A percentile compares a stretch with the other conserved stretches of the same genome.
Evolutionary conservation across 73 alveolate genomes (phyloP).

Genomic region (Durusdinium trenchii): DNA sequence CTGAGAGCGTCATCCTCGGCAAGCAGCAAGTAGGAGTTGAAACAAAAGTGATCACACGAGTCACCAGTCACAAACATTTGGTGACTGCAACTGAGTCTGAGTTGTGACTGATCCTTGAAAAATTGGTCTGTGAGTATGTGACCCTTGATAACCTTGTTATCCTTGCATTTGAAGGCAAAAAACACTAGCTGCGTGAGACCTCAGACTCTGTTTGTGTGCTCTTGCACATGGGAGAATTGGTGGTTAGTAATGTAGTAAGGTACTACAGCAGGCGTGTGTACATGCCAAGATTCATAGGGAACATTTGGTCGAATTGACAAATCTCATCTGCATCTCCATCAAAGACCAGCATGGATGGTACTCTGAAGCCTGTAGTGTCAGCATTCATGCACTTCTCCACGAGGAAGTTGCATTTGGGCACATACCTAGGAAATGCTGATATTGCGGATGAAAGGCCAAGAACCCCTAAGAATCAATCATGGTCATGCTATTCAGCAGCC

Average conservation of each 20-base stretch:
- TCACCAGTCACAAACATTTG: no score
- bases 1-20: not conserved
- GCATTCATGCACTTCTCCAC: not conserved
- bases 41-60: no score
- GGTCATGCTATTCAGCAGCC: not conserved
- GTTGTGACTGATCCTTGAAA: not conserved
- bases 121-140: not conserved
- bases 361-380: not conserved
- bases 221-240: not conserved
- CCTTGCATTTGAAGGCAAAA: not conserved
- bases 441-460: not conserved
- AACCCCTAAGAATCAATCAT: not conserved
- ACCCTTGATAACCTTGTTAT: not conserved
- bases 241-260: not conserved
- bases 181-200: not conserved
- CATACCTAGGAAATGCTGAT: not conserved
- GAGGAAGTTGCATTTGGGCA: not conserved
- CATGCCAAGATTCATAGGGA: not conserved
- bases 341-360: not conserved
- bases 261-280: not conserved
- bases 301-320: not conserved
- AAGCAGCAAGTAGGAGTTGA: not conserved
- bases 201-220: not conserved
- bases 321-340: not conserved
- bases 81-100: not conserved